Percentiles rank a stretch among this genome's conserved stretches.
These are phyloP conservation scores for Hypericum perforatum DNA, from an alignment of 345 rosid species.

Conservation along the genomic window DNA sequence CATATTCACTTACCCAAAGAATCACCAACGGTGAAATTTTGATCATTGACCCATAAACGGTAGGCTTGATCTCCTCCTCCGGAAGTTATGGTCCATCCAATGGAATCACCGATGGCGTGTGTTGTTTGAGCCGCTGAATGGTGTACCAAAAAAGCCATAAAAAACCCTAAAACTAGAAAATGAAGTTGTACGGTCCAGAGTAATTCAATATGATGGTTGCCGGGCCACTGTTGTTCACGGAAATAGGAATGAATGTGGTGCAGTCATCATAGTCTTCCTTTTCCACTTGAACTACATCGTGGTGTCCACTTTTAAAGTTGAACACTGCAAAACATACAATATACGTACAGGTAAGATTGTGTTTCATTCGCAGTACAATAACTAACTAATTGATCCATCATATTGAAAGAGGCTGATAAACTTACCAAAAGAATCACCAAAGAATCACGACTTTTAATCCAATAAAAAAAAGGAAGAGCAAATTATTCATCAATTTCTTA, in stretches of 20 bases:
- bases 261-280: constrained; percentile 25
- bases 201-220: constrained; percentile 23
- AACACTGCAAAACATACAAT: constrained; percentile 13
- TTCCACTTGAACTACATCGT: constrained; percentile 23
- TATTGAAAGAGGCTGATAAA: neutral
- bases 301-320: constrained; percentile 21
- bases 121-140: constrained; percentile 21
- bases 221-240: constrained; percentile 17
- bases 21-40: constrained; percentile 31
- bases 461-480: too few species aligned
- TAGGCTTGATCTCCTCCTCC: constrained; percentile 15
- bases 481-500: too few species aligned
- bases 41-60: constrained; percentile 21
- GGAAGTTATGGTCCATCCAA: too few species aligned
- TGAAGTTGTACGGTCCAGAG: constrained; percentile 21
- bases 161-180: constrained; percentile 8
- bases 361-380: neutral
- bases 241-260: constrained; percentile 16
- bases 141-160: constrained; percentile 11
- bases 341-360: neutral
- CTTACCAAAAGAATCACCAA: constrained; percentile 36
- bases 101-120: constrained; percentile 32
- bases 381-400: neutral
- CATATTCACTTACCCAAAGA: constrained; percentile 21
- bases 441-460: too few species aligned